Evolutionary conservation across 768 basidiomycete genomes (phyloP).

Genomic region (Guyanaporus albipodus): DNA sequence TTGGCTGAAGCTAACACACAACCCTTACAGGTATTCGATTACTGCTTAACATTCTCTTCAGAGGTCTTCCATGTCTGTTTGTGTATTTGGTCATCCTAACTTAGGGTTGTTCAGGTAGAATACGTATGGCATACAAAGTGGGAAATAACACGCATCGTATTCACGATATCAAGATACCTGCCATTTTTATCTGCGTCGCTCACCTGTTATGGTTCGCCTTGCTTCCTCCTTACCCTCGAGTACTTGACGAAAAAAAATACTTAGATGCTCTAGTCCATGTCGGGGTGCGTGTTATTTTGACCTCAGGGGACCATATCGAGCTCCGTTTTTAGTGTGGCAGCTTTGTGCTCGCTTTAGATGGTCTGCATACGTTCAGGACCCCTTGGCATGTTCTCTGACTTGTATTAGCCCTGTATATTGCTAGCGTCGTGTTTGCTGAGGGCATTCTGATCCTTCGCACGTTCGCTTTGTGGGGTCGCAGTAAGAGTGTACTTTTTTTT

Average conservation of each 20-base stretch:
- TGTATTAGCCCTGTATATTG: slow-evolving; percentile 14
- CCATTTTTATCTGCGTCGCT: slow-evolving; percentile 17
- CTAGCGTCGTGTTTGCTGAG: slow-evolving; percentile 14
- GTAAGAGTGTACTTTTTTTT: slow-evolving; percentile 10
- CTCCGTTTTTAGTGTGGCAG: slow-evolving; percentile 14
- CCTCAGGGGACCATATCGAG: neutral
- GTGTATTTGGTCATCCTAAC: neutral
- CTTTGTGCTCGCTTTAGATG: slow-evolving; percentile 18
- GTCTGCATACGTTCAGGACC: neutral
- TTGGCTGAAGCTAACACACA: neutral
- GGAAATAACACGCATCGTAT: slow-evolving; percentile 21
- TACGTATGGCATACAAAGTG: slow-evolving; percentile 25
- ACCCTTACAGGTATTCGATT: slow-evolving; percentile 15
- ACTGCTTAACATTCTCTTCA: slow-evolving; percentile 20
- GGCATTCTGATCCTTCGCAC: slow-evolving; percentile 26
- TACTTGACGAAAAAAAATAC: neutral
- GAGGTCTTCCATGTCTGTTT: slow-evolving; percentile 13
- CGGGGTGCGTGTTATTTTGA: neutral
- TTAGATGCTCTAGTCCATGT: slow-evolving; percentile 8
- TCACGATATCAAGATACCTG: slow-evolving; percentile 27
- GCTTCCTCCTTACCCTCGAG: neutral
- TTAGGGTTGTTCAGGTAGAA: slow-evolving; percentile 12
- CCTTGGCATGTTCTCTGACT: neutral
- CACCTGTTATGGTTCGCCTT: slow-evolving; percentile 18
- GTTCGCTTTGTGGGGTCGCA: slow-evolving; percentile 25